Conservation (phyloP, 2,329 filamentous ascomycete genomes). For the Triangularia setosa region DNA sequence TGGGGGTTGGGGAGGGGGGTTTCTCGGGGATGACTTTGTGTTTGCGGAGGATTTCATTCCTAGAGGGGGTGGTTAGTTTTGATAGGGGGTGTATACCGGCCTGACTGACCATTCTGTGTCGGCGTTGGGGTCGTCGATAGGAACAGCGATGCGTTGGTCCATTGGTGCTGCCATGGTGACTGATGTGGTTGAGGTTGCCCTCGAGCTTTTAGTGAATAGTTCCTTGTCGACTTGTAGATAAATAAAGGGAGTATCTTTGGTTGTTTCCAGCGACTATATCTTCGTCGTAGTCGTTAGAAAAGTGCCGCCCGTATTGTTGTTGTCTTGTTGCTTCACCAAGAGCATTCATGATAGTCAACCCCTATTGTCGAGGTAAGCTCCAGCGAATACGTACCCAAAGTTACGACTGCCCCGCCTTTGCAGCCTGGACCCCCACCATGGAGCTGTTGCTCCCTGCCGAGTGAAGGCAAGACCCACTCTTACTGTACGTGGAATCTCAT, state of each 20-base stretch:
- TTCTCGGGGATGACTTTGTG: constrained; percentile 98
- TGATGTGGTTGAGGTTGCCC: background rate
- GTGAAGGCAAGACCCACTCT: constrained; percentile 12
- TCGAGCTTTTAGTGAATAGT: background rate
- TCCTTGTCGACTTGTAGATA: background rate
- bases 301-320: background rate
- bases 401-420: background rate
- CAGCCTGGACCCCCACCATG: background rate
- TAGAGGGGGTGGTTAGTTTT: constrained; percentile 35
- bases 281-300: background rate
- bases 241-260: background rate
- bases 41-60: constrained; percentile 97
- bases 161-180: constrained; percentile 54
- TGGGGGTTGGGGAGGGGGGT: constrained; percentile 87
- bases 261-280: background rate
- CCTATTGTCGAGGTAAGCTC: background rate
- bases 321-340: constrained; percentile 12
- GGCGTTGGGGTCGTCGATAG: constrained; percentile 90
- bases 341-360: constrained; percentile 1
- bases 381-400: background rate
- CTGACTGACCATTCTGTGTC: constrained; percentile 85
- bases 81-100: background rate
- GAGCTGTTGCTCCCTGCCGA: constrained; percentile 6
- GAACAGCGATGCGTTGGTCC: constrained; percentile 69
- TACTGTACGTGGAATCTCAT: constrained; percentile 12